Evolutionary conservation across 139 green algal species (phyloP), one percentile per base, ranked within the genome.

Genomic region (Pleodorina starrii): DNA sequence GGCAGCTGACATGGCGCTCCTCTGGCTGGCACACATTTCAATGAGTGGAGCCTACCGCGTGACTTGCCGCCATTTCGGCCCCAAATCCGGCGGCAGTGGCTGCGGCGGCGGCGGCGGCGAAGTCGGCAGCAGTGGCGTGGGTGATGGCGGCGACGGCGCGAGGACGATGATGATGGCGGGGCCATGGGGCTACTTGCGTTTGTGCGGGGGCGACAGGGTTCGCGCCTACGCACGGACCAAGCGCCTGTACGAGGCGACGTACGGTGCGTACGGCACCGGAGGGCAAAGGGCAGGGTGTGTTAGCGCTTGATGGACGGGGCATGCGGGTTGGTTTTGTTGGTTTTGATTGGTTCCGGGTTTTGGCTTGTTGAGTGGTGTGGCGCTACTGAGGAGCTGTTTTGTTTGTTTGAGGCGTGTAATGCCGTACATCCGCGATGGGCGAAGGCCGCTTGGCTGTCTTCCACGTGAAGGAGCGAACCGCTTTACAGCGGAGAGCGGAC

Each of bases 241-340:
- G 48, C 54, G 57, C 46, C 75, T 84, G 75, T 84, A 84, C 75
- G 75, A 84, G 19, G 32, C 75, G 0, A 84, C 75, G 19, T 84
- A 50, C 75, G 75, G 75, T 77, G 69, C 3, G 69, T 48, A 74
- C n/a, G n/a, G n/a, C n/a, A n/a, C n/a, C n/a, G n/a, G n/a, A n/a
- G n/a, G n/a, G n/a, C n/a, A n/a, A n/a, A n/a, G n/a, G n/a, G n/a
- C n/a, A n/a, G n/a, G n/a, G n/a, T n/a, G n/a, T n/a, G n/a, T n/a
- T n/a, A n/a, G n/a, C n/a, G n/a, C n/a, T n/a, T n/a, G n/a, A n/a
- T n/a, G n/a, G n/a, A n/a, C n/a, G n/a, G n/a, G n/a, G n/a, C n/a
- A n/a, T n/a, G n/a, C n/a, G n/a, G n/a, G n/a, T n/a, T n/a, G n/a
- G n/a, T n/a, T n/a, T n/a, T n/a, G n/a, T n/a, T n/a, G n/a, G n/a